Conservation (phyloP, 148 eudicot genomes). For the Chenopodium suecicum region DNA sequence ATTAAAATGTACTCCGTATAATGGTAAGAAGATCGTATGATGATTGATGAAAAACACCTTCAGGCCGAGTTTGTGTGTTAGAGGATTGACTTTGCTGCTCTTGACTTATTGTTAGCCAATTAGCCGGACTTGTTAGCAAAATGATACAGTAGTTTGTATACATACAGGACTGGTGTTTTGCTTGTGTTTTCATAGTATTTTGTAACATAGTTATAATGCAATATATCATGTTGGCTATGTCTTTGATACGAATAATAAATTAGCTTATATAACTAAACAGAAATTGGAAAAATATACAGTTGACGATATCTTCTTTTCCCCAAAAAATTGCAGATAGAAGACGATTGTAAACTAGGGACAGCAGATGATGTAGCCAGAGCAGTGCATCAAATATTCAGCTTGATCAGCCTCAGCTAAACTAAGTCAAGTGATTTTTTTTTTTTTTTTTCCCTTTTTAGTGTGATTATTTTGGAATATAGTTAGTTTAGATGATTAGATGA, state of each 20-base stretch:
- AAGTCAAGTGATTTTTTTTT: not conserved
- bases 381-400: slow-evolving; percentile 49
- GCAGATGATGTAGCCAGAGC: slow-evolving; percentile 47
- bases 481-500: slow-evolving; percentile 8
- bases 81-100: too few species aligned
- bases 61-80: too few species aligned
- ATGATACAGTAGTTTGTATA: too few species aligned
- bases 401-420: slow-evolving; percentile 28
- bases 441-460: not conserved
- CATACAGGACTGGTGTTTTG: too few species aligned
- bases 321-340: slow-evolving; percentile 45
- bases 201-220: too few species aligned
- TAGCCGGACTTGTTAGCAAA: too few species aligned
- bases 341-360: slow-evolving; percentile 45
- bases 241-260: not conserved
- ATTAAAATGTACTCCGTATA: too few species aligned
- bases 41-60: too few species aligned
- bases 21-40: too few species aligned
- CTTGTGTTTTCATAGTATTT: too few species aligned
- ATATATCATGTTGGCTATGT: too few species aligned
- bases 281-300: not conserved
- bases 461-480: slow-evolving; percentile 5
- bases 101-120: too few species aligned
- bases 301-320: not conserved
- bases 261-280: not conserved